Base-by-base conservation (phyloP, 805 yeast genomes). In the Metschnikowia shivogae region DNA sequence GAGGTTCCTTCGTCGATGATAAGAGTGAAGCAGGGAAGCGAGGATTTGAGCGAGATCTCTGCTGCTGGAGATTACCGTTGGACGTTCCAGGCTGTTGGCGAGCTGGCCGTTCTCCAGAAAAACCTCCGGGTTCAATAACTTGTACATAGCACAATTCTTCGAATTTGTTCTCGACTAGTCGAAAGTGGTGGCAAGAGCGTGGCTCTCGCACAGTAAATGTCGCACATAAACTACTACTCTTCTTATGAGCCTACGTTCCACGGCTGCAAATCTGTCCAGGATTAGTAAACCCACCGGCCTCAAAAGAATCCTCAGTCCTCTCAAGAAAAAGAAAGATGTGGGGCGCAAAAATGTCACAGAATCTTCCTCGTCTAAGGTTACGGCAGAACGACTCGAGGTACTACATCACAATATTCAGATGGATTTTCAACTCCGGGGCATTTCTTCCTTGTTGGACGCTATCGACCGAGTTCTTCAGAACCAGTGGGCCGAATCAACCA, bases 221-320 rank as follows among this genome's bases (percentile, higher is more conserved):
- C 40, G 40, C 40, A 37, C 40, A 9, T 19, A 12, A 28, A 20
- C 26, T 37, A 37, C 40, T 37, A 29, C 19, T 37, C 20, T 37
- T 37, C 13, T 10, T 4, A 54, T 54, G 58, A 44, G 54, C 42
- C 53, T 69, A 5, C 53, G 65, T 30, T 70, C 59, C 39, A 66
- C 67, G 44, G 75, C 76, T 2, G 72, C 76, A 5, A 64, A 57
- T 46, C 64, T 74, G 39, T 70, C 74, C 0, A 53, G 57, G 13
- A 61, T 71, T 13, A 36, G 38, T 14, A 54, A 53, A 39, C 58
- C 34, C 52, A 58, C 48, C 46, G 55, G 42, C 45, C 54, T 12
- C 22, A 54, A 63, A 46, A 59, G 53, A 39, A 39, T 52, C n/a
- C 46, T 60, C 6, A 56, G 64, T 8, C 67, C 64, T 20, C 36